These are phyloP conservation scores for Debaryomyces fabryi DNA, from an alignment of 1,139 yeast species.

Conservation along the genomic window DNA sequence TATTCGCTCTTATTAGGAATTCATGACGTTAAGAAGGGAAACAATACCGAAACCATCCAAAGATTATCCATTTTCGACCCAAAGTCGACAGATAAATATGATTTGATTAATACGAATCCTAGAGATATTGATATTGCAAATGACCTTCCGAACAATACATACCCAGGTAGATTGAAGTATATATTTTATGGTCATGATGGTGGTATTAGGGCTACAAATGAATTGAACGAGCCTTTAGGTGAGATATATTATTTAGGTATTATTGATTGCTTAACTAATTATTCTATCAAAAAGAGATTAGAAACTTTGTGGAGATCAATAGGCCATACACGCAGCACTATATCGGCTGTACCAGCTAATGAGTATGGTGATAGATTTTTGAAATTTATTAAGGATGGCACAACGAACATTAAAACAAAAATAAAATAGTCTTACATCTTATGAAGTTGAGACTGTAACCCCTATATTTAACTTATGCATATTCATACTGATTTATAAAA, in stretches of 20 bases:
- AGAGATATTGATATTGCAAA: constrained; percentile 41
- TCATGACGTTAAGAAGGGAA: constrained; percentile 70
- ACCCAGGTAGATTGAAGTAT: constrained; percentile 53
- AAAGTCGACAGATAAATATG: constrained; percentile 42
- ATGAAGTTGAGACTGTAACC: not conserved
- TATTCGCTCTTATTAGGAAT: constrained; percentile 87
- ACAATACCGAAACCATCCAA: constrained; percentile 39
- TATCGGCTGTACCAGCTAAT: constrained; percentile 86
- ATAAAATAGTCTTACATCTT: not conserved
- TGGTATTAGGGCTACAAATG: constrained; percentile 79
- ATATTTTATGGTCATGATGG: constrained; percentile 82
- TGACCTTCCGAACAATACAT: constrained; percentile 51
- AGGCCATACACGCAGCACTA: constrained; percentile 65
- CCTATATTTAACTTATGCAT: constrained; percentile 1
- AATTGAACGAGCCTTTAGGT: constrained; percentile 59
- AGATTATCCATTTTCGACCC: constrained; percentile 54
- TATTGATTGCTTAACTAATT: constrained; percentile 90
- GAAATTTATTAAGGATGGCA: constrained; percentile 59
- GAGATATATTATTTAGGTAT: constrained; percentile 89
- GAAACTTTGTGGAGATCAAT: constrained; percentile 88
- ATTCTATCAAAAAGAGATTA: constrained; percentile 70
- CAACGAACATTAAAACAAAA: constrained; percentile 18
- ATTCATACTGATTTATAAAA: not conserved
- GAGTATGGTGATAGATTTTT: constrained; percentile 91
- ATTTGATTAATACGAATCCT: constrained; percentile 52